phyloP scores from a whole-genome alignment of 129 eudicot species.

The Logfia minima region DNA sequence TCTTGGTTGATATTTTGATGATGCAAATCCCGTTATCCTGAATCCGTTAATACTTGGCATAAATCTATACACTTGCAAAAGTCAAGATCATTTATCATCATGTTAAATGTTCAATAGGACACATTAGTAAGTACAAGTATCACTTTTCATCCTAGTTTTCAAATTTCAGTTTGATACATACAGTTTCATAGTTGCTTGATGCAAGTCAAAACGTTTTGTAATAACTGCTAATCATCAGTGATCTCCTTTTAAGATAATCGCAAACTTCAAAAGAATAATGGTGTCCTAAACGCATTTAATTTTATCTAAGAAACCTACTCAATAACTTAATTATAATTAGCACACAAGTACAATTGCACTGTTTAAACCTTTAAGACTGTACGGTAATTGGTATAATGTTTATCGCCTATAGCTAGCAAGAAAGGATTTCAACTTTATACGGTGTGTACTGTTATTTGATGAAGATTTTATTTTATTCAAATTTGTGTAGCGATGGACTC shows the following conservation, averaged over 20 bases:
- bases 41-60: too few relatives aligned
- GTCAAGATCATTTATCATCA: too few relatives aligned
- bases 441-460: too few relatives aligned
- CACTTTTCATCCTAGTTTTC: not conserved
- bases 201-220: not conserved
- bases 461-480: too few relatives aligned
- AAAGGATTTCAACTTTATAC: too few relatives aligned
- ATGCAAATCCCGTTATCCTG: too few relatives aligned
- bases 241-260: not conserved
- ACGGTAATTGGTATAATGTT: not conserved
- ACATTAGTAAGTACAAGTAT: too few relatives aligned
- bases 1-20: too few relatives aligned
- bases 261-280: not conserved
- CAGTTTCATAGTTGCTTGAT: not conserved
- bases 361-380: not conserved
- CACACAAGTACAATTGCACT: constrained; percentile 10
- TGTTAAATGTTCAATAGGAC: too few relatives aligned
- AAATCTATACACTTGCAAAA: too few relatives aligned
- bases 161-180: not conserved
- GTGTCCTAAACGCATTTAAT: not conserved
- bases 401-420: not conserved
- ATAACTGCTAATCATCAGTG: not conserved
- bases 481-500: not conserved
- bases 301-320: not conserved
- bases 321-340: not conserved